Evolutionary conservation across 176 grass and related monocot species (phyloP), one percentile per base, ranked within the genome.

Genomic region (Ananas comosus): DNA sequence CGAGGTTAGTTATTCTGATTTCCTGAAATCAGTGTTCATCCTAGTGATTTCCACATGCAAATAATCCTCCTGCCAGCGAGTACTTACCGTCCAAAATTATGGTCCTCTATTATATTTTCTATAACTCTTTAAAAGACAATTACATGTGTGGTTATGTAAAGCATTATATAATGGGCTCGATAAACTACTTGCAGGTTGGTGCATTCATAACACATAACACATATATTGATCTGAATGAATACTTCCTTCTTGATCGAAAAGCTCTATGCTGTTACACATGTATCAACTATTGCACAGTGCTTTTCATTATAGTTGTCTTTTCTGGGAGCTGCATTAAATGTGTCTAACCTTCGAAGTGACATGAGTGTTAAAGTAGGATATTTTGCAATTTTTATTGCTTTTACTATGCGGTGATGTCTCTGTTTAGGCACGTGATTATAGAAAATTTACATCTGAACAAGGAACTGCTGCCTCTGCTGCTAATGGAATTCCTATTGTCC

Each of bases 401-500:
- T 50, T 49, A 3, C 51, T 69, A 64, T 72, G 24, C 51, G 13
- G 74, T 82, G 69, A 19, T 75, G 54, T 67, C 73, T 85, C 49
- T 70, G 68, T 85, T 33, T 80, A 92, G 89, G 82, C 88, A 70
- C 79, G 77, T 25, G 89, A 92, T 51, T 88, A 92, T 72, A 64
- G 89, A 67, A 92, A 88, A 75, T 75, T 72, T 75, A 51, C 48
- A 69, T 75, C 80, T 49, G 84, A 88, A 68, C 80, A 88, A 85
- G 77, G 61, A 24, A 65, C 64, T 83, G 70, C 51, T 72, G 51
- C 68, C 58, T 91, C 85, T 74, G 70, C 82, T 65, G 76, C 79
- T 19, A 56, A 78, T 80, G 82, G 82, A 70, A 63, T 80, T 59
- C 94, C 94, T 54, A 67, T 79, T 42, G 79, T 88, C 74, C 88